Evolutionary conservation across 148 eudicot genomes (phyloP), one percentile per base, ranked within the genome.

Genomic region (Heliamphora exappendiculata): DNA sequence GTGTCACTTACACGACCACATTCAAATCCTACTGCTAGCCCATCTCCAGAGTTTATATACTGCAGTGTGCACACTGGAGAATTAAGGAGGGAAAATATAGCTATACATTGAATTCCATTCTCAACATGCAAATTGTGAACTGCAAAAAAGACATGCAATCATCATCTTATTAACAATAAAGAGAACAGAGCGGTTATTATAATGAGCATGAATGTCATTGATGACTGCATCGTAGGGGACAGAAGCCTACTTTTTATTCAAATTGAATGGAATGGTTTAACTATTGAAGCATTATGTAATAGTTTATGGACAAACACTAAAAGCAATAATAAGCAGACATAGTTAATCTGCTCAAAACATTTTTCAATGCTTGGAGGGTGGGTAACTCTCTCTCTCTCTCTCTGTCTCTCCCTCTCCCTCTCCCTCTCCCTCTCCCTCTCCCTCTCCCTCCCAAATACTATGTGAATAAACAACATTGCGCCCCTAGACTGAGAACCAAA

Each of bases 21-120:
- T 79, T 85, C 90, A 82, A 82, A 90, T 70, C 93, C 98, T 73
- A 87, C 90, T 42, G 85, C 91, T 79, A 93, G 93, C 84, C 85
- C 86, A 79, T 83, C 84, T 71, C 91, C 97, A 77, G 81, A 82
- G 75, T 80, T 78, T 75, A 84, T 79, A 85, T 76, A 86, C 66
- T 83, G 84, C 42, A 93, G 78, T 86, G 81, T 80, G 79, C 79
- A 70, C 28, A 93, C 99, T 33, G 91, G 88, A 80, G 98, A 93
- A 72, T 83, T 68, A 73, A 89, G 73, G 70, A 91, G 44, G 31
- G 88, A 86, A 80, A 91, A 88, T 72, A 86, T 80, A 37, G 93
- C 92, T 17, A 81, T 85, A 73, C 86, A 80, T 33, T 85, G 86
- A 83, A 78, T 73, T 86, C 81, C 84, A 67, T 63, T 80, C 45